These are phyloP conservation scores for Ustilaginoidea virens DNA, from an alignment of 2,329 filamentous ascomycete genomes.

Conservation along the genomic window DNA sequence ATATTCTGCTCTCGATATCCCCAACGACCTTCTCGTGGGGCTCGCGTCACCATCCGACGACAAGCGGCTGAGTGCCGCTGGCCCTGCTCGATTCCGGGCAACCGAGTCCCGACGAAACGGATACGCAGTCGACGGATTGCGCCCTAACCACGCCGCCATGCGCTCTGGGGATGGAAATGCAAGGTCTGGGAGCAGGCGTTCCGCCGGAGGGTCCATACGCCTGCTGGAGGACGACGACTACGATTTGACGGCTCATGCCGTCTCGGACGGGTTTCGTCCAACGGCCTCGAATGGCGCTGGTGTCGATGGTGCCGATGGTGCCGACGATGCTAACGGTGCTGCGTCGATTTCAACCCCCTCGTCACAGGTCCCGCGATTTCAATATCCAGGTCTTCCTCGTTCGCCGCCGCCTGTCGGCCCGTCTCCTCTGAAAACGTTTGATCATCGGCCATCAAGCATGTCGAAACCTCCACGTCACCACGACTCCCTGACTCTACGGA, in stretches of 20 bases:
- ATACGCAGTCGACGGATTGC: too few relatives aligned
- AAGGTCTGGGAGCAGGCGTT: slow-evolving; percentile 25
- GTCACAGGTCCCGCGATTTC: slow-evolving; percentile 4
- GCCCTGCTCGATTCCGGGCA: neutral
- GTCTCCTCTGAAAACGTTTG: too few relatives aligned
- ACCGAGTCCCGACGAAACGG: too few relatives aligned
- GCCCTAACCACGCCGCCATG: slow-evolving; percentile 22
- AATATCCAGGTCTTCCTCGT: slow-evolving; percentile 5
- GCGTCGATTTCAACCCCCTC: slow-evolving; percentile 10
- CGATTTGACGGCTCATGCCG: slow-evolving; percentile 31
- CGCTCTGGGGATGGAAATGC: slow-evolving; percentile 21
- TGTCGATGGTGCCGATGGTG: too few relatives aligned
- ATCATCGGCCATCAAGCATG: slow-evolving; percentile 37
- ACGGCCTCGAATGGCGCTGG: too few relatives aligned
- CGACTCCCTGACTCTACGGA: slow-evolving; percentile 34
- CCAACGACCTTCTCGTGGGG: neutral
- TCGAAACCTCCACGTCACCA: slow-evolving; percentile 34
- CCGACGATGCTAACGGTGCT: neutral
- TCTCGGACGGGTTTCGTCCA: slow-evolving; percentile 38
- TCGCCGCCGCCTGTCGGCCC: slow-evolving; percentile 8
- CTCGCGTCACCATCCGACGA: slow-evolving; percentile 1
- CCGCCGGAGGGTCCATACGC: slow-evolving; percentile 25
- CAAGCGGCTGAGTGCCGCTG: slow-evolving; percentile 1
- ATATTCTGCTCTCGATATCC: too few relatives aligned
- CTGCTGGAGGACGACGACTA: slow-evolving; percentile 28